A percentile compares a stretch with the other conserved stretches of the same genome.
phyloP scores from a whole-genome alignment of 306 rosid genomes.

The Castanea crenata region DNA sequence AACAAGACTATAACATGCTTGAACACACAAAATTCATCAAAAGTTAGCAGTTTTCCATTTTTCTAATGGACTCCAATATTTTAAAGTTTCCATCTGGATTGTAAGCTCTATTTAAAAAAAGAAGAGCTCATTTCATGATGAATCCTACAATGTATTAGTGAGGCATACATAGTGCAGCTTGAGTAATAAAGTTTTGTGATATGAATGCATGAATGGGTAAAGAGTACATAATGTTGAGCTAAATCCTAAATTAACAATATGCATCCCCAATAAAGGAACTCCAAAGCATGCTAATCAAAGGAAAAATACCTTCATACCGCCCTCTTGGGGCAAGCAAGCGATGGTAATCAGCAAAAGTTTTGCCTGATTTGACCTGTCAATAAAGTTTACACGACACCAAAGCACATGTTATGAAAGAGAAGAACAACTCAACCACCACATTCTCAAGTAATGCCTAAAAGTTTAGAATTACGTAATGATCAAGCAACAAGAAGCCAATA shows the following conservation, averaged over 20 bases:
- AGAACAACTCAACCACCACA: constrained; percentile 21
- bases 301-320: constrained; percentile 57
- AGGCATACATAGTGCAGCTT: not conserved
- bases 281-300: not conserved
- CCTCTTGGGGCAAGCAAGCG: constrained; percentile 65
- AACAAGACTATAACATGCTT: not conserved
- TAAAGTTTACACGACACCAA: constrained; percentile 12
- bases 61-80: not conserved
- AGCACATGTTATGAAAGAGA: constrained; percentile 16
- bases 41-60: not conserved
- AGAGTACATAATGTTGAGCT: too few species aligned
- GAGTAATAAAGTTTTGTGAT: not conserved
- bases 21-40: not conserved
- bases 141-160: not conserved
- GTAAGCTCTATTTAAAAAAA: not conserved
- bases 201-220: not conserved
- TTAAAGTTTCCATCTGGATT: not conserved
- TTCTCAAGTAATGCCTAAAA: constrained; percentile 5
- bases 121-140: not conserved
- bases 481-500: not conserved
- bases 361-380: constrained; percentile 59
- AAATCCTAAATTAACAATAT: not conserved
- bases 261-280: not conserved
- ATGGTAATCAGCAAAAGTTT: constrained; percentile 58
- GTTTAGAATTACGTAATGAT: not conserved